phyloP scores from a whole-genome alignment of 2,329 filamentous ascomycete species.

The Botrytis hyacinthi region DNA sequence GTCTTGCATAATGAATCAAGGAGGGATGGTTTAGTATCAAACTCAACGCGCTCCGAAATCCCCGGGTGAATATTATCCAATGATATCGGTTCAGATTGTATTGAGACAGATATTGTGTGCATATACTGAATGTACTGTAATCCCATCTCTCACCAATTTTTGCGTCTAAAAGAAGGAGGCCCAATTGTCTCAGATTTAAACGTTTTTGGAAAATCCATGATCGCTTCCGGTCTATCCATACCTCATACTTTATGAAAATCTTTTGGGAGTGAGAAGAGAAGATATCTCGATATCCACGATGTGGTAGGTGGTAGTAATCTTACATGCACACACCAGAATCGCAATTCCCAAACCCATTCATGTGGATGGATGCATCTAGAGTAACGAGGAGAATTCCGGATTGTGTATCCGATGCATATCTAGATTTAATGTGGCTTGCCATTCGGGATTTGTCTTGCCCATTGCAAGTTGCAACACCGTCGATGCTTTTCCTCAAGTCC shows the following conservation, averaged over 20 bases:
- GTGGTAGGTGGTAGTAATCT: background rate
- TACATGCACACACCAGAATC: background rate
- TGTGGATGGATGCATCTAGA: background rate
- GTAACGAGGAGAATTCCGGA: conserved; percentile 9
- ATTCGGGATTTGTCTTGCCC: background rate
- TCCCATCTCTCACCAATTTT: background rate
- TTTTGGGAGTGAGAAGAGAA: background rate
- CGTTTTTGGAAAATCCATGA: background rate
- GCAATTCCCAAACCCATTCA: background rate
- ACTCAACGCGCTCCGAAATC: background rate
- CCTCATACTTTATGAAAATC: background rate
- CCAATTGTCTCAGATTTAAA: background rate
- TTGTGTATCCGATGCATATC: background rate
- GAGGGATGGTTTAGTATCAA: background rate
- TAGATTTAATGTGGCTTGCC: background rate
- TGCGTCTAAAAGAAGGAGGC: background rate
- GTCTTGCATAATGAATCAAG: background rate
- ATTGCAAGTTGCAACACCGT: background rate
- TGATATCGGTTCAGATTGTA: background rate
- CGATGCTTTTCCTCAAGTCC: background rate
- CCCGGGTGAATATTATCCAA: background rate
- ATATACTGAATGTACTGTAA: background rate
- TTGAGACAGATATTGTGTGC: background rate
- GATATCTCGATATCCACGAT: background rate
- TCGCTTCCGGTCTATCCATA: background rate